Evolutionary conservation across 345 rosid genomes (phyloP).

Genomic region (Pelargonium nanum): DNA sequence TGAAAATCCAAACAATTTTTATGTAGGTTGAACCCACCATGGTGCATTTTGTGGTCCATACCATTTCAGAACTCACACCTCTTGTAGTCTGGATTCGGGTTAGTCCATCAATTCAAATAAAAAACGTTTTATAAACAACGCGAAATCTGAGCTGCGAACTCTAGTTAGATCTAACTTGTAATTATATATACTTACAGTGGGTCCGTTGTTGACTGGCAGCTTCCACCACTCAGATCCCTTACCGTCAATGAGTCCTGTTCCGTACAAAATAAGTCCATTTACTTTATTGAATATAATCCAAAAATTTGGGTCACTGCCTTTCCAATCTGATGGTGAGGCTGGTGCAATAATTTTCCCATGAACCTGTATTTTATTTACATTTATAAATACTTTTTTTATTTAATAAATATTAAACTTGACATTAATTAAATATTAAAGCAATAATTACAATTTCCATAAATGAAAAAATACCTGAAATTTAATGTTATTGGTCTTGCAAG

Average conservation of each 20-base stretch:
- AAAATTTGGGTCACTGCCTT: conserved; percentile 11
- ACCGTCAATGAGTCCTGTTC: conserved; percentile 37
- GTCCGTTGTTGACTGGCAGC: conserved; percentile 5
- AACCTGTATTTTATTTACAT: conserved; percentile 11
- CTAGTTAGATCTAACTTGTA: too few relatives aligned
- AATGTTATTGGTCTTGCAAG: conserved; percentile 22
- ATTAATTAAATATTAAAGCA: not conserved
- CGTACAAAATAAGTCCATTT: conserved; percentile 27
- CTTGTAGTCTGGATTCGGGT: too few relatives aligned
- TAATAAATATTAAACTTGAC: not conserved
- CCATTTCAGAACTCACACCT: too few relatives aligned
- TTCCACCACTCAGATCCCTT: conserved; percentile 41
- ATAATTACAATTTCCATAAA: not conserved
- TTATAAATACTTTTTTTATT: too few relatives aligned
- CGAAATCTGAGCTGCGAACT: too few relatives aligned
- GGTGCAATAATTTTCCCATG: conserved; percentile 31
- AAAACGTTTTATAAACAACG: too few relatives aligned
- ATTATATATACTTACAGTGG: conserved; percentile 21
- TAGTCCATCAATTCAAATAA: too few relatives aligned
- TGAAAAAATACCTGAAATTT: conserved; percentile 14
- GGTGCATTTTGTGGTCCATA: too few relatives aligned
- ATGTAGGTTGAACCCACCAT: too few relatives aligned
- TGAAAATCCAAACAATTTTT: too few relatives aligned
- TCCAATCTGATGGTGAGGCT: conserved; percentile 26
- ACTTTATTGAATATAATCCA: conserved; percentile 34